Base-by-base conservation (phyloP, 2,329 filamentous ascomycete species). In the Penicillium verrucosum region DNA sequence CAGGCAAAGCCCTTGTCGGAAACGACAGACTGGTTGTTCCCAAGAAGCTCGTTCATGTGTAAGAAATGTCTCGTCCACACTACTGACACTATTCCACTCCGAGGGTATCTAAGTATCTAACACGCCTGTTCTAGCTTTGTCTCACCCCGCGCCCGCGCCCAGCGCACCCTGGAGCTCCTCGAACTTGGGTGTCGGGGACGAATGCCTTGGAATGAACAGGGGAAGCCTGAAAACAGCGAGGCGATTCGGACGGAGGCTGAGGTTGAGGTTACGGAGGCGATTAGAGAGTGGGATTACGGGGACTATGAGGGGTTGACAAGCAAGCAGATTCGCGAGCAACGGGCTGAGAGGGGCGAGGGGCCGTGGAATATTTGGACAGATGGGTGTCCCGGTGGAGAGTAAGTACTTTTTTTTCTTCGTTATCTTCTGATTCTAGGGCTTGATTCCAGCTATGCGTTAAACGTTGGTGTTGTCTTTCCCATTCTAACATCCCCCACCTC, bases 291-390 rank as follows among this genome's bases (percentile, higher is more conserved):
- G 90, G 88, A 94, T 75, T 95, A 96, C 69, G 91, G 89, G 43
- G 83, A 88, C 63, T 96, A 95, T 69, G 90, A 96, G 76, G 91
- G 91, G 9, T 82, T 94, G 69, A 90, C 88, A 36, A 87, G 82
- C 60, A 75, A 80, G 16, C 80, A 90, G 63, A 95, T 95, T 69
- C 80, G 83, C 49, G 79, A 80, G 51, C 68, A 77, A 63, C 82
- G 83, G 49, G 79, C 76, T 58, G 77, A 81, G 66, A 77, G 84
- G 57, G 89, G 89, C 8, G 63, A 78, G 40, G 80, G 77, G 4
- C 72, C 76, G 25, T 95, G 90, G 90, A 89, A 94, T 75, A 95
- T 96, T 62, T 96, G 91, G 91, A 80, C 78, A n/a, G 90, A 95
- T 70, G 91, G 91, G 0, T 96, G 91, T 74, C 88, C 88, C 1